phyloP scores from a whole-genome alignment of 75 land plant species.

The Chamaecyparis obtusa region DNA sequence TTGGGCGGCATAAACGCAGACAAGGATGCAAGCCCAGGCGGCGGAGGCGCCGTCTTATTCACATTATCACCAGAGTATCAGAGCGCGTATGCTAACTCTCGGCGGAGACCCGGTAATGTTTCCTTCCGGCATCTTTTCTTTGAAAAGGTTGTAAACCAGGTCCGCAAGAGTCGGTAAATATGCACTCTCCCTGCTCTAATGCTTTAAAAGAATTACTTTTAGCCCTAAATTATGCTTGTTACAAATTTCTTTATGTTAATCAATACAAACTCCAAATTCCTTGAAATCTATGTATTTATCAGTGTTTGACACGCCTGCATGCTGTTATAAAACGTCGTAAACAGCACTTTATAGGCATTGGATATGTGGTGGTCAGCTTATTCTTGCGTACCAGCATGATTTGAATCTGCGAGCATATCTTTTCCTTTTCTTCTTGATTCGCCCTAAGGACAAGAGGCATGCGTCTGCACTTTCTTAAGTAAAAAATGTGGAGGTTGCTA shows the following conservation, averaged over 20 bases:
- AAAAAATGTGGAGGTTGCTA: too few relatives aligned
- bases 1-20: conserved; percentile 41
- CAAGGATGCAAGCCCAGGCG: conserved; percentile 96
- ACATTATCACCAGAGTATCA: conserved; percentile 48
- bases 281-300: not conserved
- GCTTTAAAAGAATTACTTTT: not conserved
- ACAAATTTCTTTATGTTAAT: not conserved
- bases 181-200: not conserved
- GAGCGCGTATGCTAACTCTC: conserved; percentile 41
- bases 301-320: not conserved
- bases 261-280: not conserved
- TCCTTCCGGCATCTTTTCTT: not conserved
- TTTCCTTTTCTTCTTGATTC: too few relatives aligned
- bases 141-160: too few relatives aligned
- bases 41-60: conserved; percentile 58
- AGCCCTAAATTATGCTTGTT: not conserved
- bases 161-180: not conserved
- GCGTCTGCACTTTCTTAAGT: too few relatives aligned
- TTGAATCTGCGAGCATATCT: not conserved
- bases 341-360: not conserved
- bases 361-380: not conserved
- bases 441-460: too few relatives aligned
- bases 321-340: not conserved
- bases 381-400: not conserved
- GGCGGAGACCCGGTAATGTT: conserved; percentile 41